These are phyloP conservation scores for Talaromyces proteolyticus DNA, from an alignment of 495 filamentous ascomycete genomes.

Conservation along the genomic window DNA sequence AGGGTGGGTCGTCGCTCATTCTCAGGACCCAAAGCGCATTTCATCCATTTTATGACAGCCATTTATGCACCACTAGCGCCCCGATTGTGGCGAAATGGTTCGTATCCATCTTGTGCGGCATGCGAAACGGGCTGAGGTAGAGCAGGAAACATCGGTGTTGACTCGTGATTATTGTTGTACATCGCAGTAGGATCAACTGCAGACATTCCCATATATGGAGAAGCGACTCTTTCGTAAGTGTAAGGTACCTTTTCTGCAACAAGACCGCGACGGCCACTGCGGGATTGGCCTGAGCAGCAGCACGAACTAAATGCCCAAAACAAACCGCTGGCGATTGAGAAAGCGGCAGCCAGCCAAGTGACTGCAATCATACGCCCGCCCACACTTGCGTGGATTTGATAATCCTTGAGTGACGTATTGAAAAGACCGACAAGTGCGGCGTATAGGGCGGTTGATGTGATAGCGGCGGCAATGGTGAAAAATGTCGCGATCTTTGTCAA, in stretches of 20 bases:
- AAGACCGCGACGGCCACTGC: constrained; percentile 18
- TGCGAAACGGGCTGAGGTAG: background rate
- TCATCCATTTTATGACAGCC: background rate
- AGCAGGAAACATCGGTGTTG: background rate
- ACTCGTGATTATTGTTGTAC: background rate
- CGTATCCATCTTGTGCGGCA: background rate
- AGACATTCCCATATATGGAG: constrained; percentile 9
- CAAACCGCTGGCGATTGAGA: constrained; percentile 62
- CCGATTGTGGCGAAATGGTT: background rate
- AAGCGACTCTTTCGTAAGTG: constrained; percentile 40
- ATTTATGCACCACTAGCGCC: background rate
- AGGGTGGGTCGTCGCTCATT: no score
- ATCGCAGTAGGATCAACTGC: background rate
- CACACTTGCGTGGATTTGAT: constrained; percentile 56
- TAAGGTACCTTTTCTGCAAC: constrained; percentile 43
- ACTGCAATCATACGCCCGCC: constrained; percentile 61
- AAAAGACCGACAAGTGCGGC: constrained; percentile 51
- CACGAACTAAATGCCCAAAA: constrained; percentile 90
- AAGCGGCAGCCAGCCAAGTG: constrained; percentile 74
- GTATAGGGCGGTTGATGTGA: constrained; percentile 56
- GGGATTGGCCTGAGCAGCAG: constrained; percentile 67
- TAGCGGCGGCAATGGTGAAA: constrained; percentile 48
- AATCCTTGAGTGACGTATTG: constrained; percentile 54
- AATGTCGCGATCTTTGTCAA: constrained; percentile 37
- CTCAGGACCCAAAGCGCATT: background rate